These are phyloP conservation scores for Trypanosoma boissoni DNA, from an alignment of 208 protist species.

Conservation along the genomic window DNA sequence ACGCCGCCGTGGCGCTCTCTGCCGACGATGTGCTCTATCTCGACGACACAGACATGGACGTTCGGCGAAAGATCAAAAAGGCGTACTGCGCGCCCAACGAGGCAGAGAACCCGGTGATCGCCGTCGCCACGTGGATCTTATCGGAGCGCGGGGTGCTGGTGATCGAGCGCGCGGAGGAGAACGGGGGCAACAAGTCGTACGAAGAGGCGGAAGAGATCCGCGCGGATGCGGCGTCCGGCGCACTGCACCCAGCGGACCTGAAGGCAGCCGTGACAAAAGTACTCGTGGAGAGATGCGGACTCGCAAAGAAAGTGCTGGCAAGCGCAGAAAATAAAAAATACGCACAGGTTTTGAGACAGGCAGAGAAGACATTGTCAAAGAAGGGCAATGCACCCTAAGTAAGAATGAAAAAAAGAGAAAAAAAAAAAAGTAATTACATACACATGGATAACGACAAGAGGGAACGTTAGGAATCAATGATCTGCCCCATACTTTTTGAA, in stretches of 20 bases:
- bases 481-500: too few relatives aligned
- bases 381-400: constrained; percentile 33
- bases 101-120: constrained; percentile 88
- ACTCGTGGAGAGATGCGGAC: constrained; percentile 38
- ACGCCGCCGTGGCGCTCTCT: constrained; percentile 58
- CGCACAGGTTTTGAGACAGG: constrained; percentile 49
- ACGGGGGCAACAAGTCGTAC: constrained; percentile 69
- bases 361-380: constrained; percentile 79
- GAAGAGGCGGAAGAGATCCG: constrained; percentile 28
- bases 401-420: not conserved
- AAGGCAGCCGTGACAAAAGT: constrained; percentile 85
- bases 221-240: constrained; percentile 59
- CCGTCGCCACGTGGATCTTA: constrained; percentile 75
- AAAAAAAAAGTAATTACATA: constrained; percentile 20
- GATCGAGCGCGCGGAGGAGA: constrained; percentile 56
- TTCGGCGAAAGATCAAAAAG: constrained; percentile 95
- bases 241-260: constrained; percentile 90
- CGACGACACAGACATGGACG: constrained; percentile 94
- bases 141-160: constrained; percentile 21
- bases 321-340: constrained; percentile 69
- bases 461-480: too few relatives aligned
- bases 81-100: constrained; percentile 93
- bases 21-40: constrained; percentile 96
- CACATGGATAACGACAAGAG: not conserved
- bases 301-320: constrained; percentile 36